phyloP scores from a whole-genome alignment of 352 stramenopile species.

The Pythium inflatum region DNA sequence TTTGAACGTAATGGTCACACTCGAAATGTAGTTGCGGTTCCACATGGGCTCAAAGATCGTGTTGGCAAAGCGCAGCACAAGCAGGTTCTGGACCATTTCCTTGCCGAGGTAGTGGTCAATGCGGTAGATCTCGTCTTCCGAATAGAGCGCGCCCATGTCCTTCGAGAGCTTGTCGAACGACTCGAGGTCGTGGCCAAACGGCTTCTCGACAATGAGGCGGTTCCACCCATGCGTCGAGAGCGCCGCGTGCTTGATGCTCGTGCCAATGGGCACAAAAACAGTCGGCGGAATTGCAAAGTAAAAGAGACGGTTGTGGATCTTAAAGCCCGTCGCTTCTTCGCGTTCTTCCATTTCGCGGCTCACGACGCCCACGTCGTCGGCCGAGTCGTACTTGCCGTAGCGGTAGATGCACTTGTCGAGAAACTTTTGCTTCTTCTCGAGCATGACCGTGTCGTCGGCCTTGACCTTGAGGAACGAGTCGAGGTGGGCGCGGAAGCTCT shows the following conservation, averaged over 20 bases:
- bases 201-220: conserved; percentile 98
- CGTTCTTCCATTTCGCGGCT: conserved; percentile 72
- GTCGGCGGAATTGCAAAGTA: conserved; percentile 98
- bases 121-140: conserved; percentile 93
- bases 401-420: conserved; percentile 80
- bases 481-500: conserved; percentile 85
- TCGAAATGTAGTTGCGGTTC: conserved; percentile 96
- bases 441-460: conserved; percentile 42
- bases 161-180: conserved; percentile 91
- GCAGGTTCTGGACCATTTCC: conserved; percentile 98
- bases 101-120: conserved; percentile 98
- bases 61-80: conserved; percentile 97
- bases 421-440: conserved; percentile 67
- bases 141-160: conserved; percentile 85
- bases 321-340: conserved; percentile 58
- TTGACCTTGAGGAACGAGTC: conserved; percentile 65
- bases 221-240: conserved; percentile 93
- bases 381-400: conserved; percentile 81
- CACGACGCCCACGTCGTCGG: conserved; percentile 76
- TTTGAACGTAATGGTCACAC: conserved; percentile 97
- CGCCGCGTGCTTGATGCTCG: conserved; percentile 91
- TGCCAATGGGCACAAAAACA: conserved; percentile 94
- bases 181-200: conserved; percentile 96
- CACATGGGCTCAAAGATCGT: conserved; percentile 97
- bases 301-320: conserved; percentile 87